Evolutionary conservation across 345 rosid species (phyloP).

Genomic region (Rhodomyrtus tomentosa): DNA sequence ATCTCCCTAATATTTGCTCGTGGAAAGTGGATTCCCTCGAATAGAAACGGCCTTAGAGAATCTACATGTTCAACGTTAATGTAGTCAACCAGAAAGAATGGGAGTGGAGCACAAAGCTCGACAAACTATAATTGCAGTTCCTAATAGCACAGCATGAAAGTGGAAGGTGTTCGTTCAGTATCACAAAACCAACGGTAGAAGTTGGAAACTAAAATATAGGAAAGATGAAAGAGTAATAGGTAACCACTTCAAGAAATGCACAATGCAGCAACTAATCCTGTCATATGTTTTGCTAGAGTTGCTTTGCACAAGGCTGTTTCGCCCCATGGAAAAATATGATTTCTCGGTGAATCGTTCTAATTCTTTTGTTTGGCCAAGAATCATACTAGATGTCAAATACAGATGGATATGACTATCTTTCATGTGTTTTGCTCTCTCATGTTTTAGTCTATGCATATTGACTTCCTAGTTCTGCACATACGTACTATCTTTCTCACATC

Average conservation of each 20-base stretch:
- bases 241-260: background rate
- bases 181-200: background rate
- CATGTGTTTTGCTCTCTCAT: background rate
- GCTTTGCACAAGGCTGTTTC: background rate
- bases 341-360: background rate
- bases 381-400: background rate
- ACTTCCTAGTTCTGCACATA: conserved; percentile 15
- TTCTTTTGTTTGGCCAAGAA: background rate
- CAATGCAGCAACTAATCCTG: background rate
- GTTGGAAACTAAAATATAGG: background rate
- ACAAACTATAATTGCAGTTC: background rate
- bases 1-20: background rate
- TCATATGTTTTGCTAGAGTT: background rate
- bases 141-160: background rate
- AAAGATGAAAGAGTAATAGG: background rate
- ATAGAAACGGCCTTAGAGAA: background rate
- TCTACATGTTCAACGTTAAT: background rate
- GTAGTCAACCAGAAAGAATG: background rate
- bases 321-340: background rate
- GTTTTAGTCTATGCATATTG: background rate
- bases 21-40: background rate
- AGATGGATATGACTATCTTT: background rate
- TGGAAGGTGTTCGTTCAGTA: background rate
- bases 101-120: background rate
- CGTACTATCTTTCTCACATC: conserved; percentile 48